Percentiles rank a stretch among this genome's conserved stretches.
phyloP scores from a whole-genome alignment of 768 basidiomycete genomes.

The Panaeolus cyanescens region DNA sequence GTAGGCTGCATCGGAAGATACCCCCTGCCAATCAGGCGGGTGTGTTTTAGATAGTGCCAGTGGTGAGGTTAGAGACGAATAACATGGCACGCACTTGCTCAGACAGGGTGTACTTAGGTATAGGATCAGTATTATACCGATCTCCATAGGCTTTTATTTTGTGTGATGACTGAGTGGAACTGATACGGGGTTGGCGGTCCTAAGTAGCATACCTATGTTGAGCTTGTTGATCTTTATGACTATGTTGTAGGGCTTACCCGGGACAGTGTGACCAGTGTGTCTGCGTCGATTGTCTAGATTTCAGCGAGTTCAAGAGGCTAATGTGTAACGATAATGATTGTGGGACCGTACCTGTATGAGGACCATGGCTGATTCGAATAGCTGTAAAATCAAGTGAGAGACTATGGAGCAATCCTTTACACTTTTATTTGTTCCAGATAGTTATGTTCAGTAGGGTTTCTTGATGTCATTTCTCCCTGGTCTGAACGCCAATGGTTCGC shows the following conservation, averaged over 20 bases:
- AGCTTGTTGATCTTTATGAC: no score
- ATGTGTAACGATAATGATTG: background rate
- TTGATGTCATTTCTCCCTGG: background rate
- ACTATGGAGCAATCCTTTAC: background rate
- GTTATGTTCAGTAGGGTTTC: background rate
- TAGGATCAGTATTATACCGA: slow-evolving; percentile 62
- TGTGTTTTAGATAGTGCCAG: no score
- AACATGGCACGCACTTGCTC: slow-evolving; percentile 45
- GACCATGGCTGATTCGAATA: background rate
- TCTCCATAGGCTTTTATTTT: slow-evolving; percentile 51
- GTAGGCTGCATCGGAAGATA: slow-evolving; percentile 53
- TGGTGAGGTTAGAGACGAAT: background rate
- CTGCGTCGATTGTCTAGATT: background rate
- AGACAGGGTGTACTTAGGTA: slow-evolving; percentile 72
- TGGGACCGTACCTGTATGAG: background rate
- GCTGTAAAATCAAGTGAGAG: background rate
- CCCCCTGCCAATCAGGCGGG: slow-evolving; percentile 39
- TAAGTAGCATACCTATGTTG: no score
- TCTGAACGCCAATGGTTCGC: no score
- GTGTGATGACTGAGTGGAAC: background rate
- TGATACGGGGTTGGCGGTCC: background rate
- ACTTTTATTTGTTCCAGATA: background rate
- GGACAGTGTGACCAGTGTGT: background rate
- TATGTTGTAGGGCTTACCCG: background rate
- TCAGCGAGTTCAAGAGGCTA: no score